Evolutionary conservation across 305 asterid species (phyloP), one percentile per base, ranked within the genome.

Genomic region (Nicotiana rustica): DNA sequence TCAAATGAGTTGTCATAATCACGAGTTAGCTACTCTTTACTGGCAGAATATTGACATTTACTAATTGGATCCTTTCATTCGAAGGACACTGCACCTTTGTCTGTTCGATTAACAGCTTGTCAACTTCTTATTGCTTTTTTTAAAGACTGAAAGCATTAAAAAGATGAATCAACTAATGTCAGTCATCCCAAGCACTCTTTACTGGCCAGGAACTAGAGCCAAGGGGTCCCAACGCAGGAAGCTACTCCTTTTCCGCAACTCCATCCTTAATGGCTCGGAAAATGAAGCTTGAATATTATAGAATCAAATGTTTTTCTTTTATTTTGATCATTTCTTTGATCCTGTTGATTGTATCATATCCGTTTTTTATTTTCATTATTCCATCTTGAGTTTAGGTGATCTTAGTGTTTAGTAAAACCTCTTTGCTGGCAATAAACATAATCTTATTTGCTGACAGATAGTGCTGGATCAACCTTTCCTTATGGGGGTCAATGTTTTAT

Each of bases 391-490:
- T 56, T 57, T 31, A 18, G 62, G 82, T 57, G 47, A 29, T 35
- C 38, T 67, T n/a, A 4, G 15, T 85, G 56, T 81, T 76, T 59
- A 69, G 52, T 52, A 67, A 77, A 80, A 79, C 80, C 81, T 85
- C 67, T 49, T 33, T 55, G 81, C 64, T 81, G 85, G 83, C 60
- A 55, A 83, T 44, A 80, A 71, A 25, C 65, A n/a, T 80, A 44
- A 52, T 82, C 52, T 79, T 86, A 81, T 89, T 75, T 86, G 21
- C 82, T 83, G 83, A 89, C 97, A 97, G 98, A 90, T 97, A 86
- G 92, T 95, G 85, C 92, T 97, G 89, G 99, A 92, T 86, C 98
- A 93, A 86, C 97, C 96, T 76, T 95, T 91, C 71, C 93, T 92
- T 83, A 91, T 95, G 98, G 99, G 98, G 81, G 97, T 95, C 71